phyloP scores from a whole-genome alignment of 2,329 filamentous ascomycete genomes.

The Cladophialophora immunda region DNA sequence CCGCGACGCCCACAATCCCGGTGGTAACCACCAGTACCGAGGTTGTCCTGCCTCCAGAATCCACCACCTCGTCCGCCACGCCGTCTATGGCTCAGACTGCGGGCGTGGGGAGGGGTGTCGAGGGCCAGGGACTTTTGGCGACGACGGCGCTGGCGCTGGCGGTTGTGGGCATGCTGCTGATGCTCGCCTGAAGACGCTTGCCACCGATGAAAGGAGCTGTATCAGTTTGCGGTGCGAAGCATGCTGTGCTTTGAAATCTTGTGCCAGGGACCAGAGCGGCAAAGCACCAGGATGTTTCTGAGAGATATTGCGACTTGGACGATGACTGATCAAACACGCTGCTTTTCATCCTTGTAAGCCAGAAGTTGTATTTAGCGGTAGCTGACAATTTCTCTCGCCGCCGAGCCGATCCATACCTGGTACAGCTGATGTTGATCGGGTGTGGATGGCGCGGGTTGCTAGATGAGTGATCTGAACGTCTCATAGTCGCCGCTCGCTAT shows the following conservation, averaged over 20 bases:
- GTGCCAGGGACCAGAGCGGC: not conserved
- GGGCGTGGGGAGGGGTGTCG: not conserved
- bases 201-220: not conserved
- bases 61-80: not conserved
- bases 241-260: not conserved
- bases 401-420: too few relatives aligned
- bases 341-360: too few relatives aligned
- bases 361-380: too few relatives aligned
- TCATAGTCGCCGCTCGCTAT: too few relatives aligned
- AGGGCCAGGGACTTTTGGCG: not conserved
- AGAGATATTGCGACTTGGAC: not conserved
- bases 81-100: not conserved
- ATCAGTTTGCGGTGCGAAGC: not conserved
- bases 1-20: not conserved
- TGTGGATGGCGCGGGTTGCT: too few relatives aligned
- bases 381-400: too few relatives aligned
- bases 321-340: not conserved
- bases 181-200: not conserved
- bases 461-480: too few relatives aligned
- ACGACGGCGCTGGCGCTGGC: not conserved
- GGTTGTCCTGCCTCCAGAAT: not conserved
- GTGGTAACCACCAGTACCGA: not conserved
- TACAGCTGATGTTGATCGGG: too few relatives aligned
- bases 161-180: not conserved
- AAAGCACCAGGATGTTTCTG: not conserved